A percentile compares a stretch with the other conserved stretches of the same genome.
These are phyloP conservation scores for Puccinia horiana DNA, from an alignment of 1,284 basidiomycete species.

Conservation along the genomic window DNA sequence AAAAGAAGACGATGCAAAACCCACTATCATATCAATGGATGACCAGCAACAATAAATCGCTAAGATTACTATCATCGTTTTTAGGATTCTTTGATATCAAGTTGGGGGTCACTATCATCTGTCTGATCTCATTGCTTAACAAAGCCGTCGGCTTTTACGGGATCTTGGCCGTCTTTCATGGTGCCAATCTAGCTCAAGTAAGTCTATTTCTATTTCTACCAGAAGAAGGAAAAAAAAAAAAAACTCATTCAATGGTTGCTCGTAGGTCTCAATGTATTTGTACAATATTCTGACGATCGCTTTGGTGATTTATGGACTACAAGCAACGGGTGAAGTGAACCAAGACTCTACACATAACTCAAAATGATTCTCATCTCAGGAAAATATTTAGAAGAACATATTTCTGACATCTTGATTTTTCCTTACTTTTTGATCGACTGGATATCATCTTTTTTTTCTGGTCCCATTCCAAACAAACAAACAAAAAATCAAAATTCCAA, in stretches of 20 bases:
- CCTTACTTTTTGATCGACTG: neutral
- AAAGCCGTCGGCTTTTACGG: conserved; percentile 98
- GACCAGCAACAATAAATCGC: conserved; percentile 20
- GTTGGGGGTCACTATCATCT: conserved; percentile 38
- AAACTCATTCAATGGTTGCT: neutral
- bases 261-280: conserved; percentile 65
- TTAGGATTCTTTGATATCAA: conserved; percentile 43
- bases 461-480: neutral
- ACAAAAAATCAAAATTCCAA: conserved; percentile 36
- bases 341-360: neutral
- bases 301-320: conserved; percentile 82
- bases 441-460: neutral
- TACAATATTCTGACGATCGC: conserved; percentile 84
- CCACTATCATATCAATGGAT: conserved; percentile 14
- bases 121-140: conserved; percentile 69
- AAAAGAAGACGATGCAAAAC: neutral
- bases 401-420: neutral
- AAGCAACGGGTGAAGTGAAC: conserved; percentile 76
- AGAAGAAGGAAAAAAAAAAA: neutral
- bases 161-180: conserved; percentile 83
- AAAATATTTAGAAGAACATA: neutral
- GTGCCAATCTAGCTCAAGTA: conserved; percentile 84
- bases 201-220: conserved; percentile 62
- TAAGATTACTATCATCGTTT: conserved; percentile 26
- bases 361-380: neutral